phyloP scores from a whole-genome alignment of 2,329 filamentous ascomycete genomes.

The Fusarium equiseti region DNA sequence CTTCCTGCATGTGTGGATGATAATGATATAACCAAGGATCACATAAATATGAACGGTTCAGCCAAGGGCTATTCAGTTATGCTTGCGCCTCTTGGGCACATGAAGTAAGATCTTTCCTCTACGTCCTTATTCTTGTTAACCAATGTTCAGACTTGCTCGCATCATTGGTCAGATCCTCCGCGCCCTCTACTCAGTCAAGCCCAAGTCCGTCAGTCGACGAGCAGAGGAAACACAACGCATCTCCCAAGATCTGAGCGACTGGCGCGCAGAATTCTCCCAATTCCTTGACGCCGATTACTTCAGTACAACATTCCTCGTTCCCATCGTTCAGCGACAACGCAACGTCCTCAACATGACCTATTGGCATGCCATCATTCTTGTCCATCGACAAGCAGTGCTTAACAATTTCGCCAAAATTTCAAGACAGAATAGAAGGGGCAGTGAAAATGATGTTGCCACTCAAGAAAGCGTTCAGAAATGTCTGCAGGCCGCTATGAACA shows the following conservation, averaged over 20 bases:
- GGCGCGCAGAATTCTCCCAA: constrained; percentile 51
- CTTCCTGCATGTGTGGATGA: constrained; percentile 44
- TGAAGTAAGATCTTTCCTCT: constrained; percentile 45
- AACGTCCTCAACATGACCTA: constrained; percentile 58
- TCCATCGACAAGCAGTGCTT: constrained; percentile 54
- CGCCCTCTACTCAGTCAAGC: constrained; percentile 53
- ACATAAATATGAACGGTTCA: constrained; percentile 21
- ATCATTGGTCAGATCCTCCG: constrained; percentile 54
- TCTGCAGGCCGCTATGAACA: constrained; percentile 40
- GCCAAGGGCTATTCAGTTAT: constrained; percentile 44
- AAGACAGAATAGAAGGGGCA: background rate
- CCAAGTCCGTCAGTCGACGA: constrained; percentile 47
- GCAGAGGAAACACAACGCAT: constrained; percentile 47
- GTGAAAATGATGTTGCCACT: constrained; percentile 14
- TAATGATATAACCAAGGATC: constrained; percentile 33
- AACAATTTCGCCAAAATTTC: constrained; percentile 50
- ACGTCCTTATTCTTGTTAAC: background rate
- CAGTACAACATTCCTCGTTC: constrained; percentile 51
- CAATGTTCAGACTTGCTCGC: constrained; percentile 47
- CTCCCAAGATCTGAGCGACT: constrained; percentile 50
- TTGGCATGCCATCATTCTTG: constrained; percentile 58
- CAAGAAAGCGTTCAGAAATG: constrained; percentile 42
- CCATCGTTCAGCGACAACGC: constrained; percentile 57
- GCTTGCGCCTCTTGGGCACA: constrained; percentile 53
- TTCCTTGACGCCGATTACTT: constrained; percentile 56